These are phyloP conservation scores for Fusarium vanettenii DNA, from an alignment of 2,329 filamentous ascomycete genomes.

Conservation along the genomic window DNA sequence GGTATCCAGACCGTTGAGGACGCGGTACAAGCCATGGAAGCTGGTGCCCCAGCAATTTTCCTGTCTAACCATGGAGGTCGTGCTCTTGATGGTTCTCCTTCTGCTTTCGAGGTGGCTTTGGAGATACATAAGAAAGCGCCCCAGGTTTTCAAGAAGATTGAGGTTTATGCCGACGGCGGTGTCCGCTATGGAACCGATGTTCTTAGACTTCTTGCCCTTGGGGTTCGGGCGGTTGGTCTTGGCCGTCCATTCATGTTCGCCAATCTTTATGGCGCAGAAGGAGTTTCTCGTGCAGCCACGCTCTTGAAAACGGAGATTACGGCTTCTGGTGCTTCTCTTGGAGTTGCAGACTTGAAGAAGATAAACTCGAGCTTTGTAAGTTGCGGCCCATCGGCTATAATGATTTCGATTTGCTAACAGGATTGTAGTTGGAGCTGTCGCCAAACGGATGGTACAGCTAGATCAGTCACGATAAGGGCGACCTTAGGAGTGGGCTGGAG, in stretches of 20 bases:
- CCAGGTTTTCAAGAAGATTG: background rate
- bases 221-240: background rate
- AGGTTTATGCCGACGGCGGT: background rate
- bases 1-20: background rate
- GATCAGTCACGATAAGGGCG: accelerated
- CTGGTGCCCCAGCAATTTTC: background rate
- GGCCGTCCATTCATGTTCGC: background rate
- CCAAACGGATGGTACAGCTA: background rate
- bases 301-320: background rate
- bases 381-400: too few species aligned
- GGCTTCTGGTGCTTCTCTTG: background rate
- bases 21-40: background rate
- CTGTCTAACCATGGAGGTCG: background rate
- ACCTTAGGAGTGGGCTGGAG: background rate
- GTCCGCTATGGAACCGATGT: background rate
- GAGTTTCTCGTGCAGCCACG: background rate
- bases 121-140: background rate
- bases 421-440: background rate
- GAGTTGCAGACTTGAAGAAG: background rate
- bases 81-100: background rate
- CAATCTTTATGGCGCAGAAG: background rate
- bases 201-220: background rate
- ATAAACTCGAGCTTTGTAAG: background rate
- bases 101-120: background rate
- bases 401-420: background rate